A percentile compares a stretch with the other conserved stretches of the same genome.
These are phyloP conservation scores for Cafeteria roenbergensis DNA, from an alignment of 108 stramenopile species.

Conservation along the genomic window DNA sequence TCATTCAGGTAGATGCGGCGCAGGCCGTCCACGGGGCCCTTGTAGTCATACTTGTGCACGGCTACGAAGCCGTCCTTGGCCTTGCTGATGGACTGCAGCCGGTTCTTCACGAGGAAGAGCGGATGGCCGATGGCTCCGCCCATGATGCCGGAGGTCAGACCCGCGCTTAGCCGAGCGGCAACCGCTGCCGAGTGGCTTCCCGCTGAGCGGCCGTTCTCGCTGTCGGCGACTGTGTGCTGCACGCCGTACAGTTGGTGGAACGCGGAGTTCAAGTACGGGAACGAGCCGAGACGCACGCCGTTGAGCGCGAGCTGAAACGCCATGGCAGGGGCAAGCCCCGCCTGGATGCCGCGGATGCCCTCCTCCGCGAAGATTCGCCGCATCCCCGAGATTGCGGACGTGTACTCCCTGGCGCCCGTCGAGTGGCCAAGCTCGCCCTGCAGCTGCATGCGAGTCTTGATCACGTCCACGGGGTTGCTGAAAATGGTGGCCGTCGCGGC, in stretches of 20 bases:
- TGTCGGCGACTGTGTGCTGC: no score
- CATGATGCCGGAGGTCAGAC: neutral
- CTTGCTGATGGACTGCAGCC: neutral
- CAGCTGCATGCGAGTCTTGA: conserved; percentile 50
- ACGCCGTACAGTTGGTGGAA: no score
- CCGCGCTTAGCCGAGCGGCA: neutral
- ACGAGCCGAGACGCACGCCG: no score
- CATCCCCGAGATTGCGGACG: no score
- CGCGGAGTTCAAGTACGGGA: no score
- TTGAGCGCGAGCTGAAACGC: no score
- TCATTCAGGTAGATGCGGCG: no score
- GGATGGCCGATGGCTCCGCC: neutral
- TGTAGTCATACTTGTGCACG: conserved; percentile 81
- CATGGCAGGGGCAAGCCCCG: no score
- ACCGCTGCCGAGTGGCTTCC: neutral
- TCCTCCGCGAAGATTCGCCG: no score
- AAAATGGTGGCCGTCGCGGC: conserved; percentile 51
- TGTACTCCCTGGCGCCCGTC: no score
- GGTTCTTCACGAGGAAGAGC: neutral
- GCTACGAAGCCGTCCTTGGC: conserved; percentile 66
- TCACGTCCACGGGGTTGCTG: conserved; percentile 92
- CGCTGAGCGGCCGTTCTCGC: neutral
- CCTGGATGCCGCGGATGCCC: no score
- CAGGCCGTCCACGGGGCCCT: conserved; percentile 56
- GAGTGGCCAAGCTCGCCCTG: no score